These are phyloP conservation scores for Massospora cicadina DNA, from an alignment of 371 early-diverging fungal genomes.

Conservation along the genomic window DNA sequence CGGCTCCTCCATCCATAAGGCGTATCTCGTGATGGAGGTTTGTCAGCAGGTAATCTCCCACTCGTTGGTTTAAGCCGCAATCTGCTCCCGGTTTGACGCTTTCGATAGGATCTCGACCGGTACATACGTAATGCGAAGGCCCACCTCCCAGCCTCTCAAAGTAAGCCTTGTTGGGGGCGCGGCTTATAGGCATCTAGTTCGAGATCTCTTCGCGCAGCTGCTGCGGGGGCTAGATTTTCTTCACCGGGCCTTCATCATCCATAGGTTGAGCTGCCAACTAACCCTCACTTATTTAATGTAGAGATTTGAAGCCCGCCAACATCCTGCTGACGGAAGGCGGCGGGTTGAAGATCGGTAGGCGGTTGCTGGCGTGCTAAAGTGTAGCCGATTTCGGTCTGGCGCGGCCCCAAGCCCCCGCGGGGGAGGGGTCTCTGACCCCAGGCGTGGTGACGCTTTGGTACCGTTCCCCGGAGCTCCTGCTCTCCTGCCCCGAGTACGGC, in stretches of 20 bases:
- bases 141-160: neutral
- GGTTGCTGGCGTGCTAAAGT: too few relatives aligned
- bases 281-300: neutral
- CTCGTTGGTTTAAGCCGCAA: too few relatives aligned
- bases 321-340: neutral
- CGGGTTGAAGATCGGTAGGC: neutral
- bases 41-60: neutral
- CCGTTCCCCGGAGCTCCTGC: conserved; percentile 77
- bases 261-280: neutral
- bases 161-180: too few relatives aligned
- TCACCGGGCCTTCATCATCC: neutral
- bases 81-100: too few relatives aligned
- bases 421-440: conserved; percentile 63
- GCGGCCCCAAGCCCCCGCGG: conserved; percentile 36
- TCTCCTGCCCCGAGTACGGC: conserved; percentile 61
- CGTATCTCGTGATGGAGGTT: neutral
- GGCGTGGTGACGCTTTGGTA: conserved; percentile 95
- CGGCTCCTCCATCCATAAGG: neutral
- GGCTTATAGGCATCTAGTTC: neutral
- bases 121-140: neutral
- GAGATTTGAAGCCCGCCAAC: neutral
- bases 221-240: neutral
- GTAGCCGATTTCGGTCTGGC: conserved; percentile 84
- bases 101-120: neutral
- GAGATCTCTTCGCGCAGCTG: neutral